Evolutionary conservation across 202 grass and related monocot species (phyloP).

Genomic region (Carex sylvatica): DNA sequence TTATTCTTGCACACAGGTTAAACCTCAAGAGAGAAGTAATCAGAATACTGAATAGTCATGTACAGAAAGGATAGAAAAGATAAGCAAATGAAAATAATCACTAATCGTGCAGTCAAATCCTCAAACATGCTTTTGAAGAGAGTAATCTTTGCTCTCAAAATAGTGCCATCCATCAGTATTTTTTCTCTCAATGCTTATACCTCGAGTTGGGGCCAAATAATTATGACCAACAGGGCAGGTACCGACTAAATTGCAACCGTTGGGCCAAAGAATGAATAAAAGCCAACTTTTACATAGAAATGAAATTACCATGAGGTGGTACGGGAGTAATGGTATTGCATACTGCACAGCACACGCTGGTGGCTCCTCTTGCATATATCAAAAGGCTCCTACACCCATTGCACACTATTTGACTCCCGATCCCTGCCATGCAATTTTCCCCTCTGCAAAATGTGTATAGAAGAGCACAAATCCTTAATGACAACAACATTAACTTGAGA

Average conservation of each 20-base stretch:
- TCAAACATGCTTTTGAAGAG: background rate
- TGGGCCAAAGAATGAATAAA: background rate
- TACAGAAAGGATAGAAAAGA: background rate
- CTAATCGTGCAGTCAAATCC: background rate
- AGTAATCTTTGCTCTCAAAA: background rate
- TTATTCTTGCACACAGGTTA: background rate
- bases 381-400: conserved; percentile 55
- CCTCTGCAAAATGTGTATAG: background rate
- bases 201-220: background rate
- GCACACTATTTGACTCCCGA: conserved; percentile 79
- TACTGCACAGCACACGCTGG: conserved; percentile 64
- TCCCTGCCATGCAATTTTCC: conserved; percentile 36
- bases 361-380: conserved; percentile 57
- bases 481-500: background rate
- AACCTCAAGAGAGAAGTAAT: background rate
- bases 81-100: background rate
- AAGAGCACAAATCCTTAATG: background rate
- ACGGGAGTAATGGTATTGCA: conserved; percentile 62
- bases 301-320: conserved; percentile 48
- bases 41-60: background rate
- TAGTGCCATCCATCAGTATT: background rate
- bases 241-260: background rate
- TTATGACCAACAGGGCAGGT: background rate
- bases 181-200: background rate
- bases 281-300: background rate